Base-by-base conservation (phyloP, 1,284 basidiomycete species). In the Neonothopanus nambi region DNA sequence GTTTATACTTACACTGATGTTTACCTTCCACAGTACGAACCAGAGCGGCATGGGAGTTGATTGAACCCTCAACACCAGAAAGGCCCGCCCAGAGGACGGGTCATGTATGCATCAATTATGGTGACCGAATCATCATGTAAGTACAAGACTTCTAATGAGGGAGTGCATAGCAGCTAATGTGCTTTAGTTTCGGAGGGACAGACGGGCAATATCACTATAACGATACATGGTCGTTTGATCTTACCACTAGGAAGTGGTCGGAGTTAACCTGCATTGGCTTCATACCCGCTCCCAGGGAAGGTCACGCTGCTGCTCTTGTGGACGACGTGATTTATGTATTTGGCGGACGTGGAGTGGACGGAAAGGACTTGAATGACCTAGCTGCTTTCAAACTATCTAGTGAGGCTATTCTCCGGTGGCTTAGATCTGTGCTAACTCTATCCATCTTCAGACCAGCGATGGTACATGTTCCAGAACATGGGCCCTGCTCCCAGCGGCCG, bases 391-490 rank as follows among this genome's bases (percentile, higher is more conserved):
- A 97, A 73, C 89, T 99, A 57, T 87, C 91, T 11, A 96, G 94
- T 96, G 60, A 67, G 91, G 61, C 41, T 61, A n/a, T 28, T 54
- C 39, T 36, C 24, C 8, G 50, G 36, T 38, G 21, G 36, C 20
- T 24, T 23, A n/a, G 38, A 21, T 35, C 28, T 54, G 21, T 33
- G 49, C 26, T 59, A 48, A 36, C 33, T 37, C 47, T 39, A 52
- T 37, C 42, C 45, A 23, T 28, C 21, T 7, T 45, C 61, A 89
- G 84, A 85, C 69, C 84, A 85, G 61, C 75, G 85, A 62, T 98
- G 96, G 96, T 99, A 95, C 75, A 98, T 96, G 93, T 98, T 99
- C 76, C 95, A 97, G 70, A 97, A 98, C 69, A 98, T 98, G 96
- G 96, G 96, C 2, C 95, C 95, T 11, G 83, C 92, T 6, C 96